Conservation (phyloP, 176 grass and related monocot species). For the Aegilops umbellulata region DNA sequence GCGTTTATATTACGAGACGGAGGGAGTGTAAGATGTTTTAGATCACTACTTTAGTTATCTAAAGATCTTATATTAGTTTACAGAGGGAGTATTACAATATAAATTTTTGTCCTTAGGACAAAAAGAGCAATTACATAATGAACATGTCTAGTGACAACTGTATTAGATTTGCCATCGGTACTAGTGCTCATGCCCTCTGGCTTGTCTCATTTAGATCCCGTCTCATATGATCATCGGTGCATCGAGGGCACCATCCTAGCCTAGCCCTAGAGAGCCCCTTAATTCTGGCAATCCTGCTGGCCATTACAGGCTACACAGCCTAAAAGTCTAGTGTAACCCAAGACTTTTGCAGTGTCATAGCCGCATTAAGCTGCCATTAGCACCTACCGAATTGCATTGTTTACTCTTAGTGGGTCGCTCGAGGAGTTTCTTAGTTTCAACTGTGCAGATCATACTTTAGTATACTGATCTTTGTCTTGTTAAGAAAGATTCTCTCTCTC, state of each 20-base stretch:
- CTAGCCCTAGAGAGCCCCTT: constrained; percentile 29
- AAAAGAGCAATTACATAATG: no score
- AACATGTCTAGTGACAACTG: background rate
- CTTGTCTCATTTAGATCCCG: background rate
- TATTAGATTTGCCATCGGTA: background rate
- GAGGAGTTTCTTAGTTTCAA: constrained; percentile 39
- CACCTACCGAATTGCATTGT: constrained; percentile 31
- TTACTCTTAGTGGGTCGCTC: constrained; percentile 44
- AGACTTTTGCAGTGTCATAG: constrained; percentile 31
- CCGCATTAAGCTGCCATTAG: constrained; percentile 32
- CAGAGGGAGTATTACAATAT: no score
- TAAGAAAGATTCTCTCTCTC: constrained; percentile 16
- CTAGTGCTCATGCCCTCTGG: background rate
- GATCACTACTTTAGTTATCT: no score
- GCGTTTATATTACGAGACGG: no score
- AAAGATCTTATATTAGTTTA: no score
- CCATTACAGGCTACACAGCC: constrained; percentile 30
- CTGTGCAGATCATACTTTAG: constrained; percentile 34
- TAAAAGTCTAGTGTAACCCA: constrained; percentile 25
- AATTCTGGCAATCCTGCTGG: constrained; percentile 44
- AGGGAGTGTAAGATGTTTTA: no score
- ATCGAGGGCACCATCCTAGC: background rate
- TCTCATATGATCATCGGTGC: background rate
- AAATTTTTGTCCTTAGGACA: no score
- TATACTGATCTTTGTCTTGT: constrained; percentile 4